These are phyloP conservation scores for Microcera coccophila DNA, from an alignment of 2,329 filamentous ascomycete genomes.

Conservation along the genomic window DNA sequence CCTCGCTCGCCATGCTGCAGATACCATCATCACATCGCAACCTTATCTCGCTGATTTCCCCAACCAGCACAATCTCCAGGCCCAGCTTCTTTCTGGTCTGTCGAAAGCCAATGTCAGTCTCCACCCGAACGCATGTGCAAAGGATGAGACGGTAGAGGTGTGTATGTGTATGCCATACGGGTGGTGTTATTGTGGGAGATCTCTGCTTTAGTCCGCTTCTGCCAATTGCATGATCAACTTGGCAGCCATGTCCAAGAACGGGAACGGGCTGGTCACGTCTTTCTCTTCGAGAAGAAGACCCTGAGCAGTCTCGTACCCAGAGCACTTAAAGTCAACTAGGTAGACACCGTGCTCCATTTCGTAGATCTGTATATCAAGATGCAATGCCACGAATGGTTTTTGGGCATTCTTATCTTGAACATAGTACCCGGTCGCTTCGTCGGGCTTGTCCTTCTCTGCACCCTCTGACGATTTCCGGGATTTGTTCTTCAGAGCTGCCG, in stretches of 20 bases:
- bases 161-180: conserved; percentile 2
- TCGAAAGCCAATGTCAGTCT: too few relatives aligned
- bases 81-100: too few relatives aligned
- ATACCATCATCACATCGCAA: too few relatives aligned
- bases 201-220: conserved; percentile 61
- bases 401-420: conserved; percentile 40
- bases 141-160: too few relatives aligned
- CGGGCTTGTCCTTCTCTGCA: conserved; percentile 11
- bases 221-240: conserved; percentile 90
- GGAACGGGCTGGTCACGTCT: conserved; percentile 90
- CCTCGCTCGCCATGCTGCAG: too few relatives aligned
- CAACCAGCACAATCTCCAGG: too few relatives aligned
- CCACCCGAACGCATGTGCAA: too few relatives aligned
- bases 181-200: too few relatives aligned
- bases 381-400: conserved; percentile 76
- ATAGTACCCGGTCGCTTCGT: conserved; percentile 36
- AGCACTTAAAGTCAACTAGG: conserved; percentile 97
- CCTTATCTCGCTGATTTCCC: too few relatives aligned
- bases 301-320: conserved; percentile 81
- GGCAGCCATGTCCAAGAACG: conserved; percentile 90
- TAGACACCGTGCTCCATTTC: conserved; percentile 89
- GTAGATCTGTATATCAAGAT: conserved; percentile 94
- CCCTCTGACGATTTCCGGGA: conserved; percentile 8
- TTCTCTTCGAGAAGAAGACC: conserved; percentile 82
- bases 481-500: conserved; percentile 29